phyloP scores from a whole-genome alignment of 805 yeast genomes.

The Debaryomyces hansenii region DNA sequence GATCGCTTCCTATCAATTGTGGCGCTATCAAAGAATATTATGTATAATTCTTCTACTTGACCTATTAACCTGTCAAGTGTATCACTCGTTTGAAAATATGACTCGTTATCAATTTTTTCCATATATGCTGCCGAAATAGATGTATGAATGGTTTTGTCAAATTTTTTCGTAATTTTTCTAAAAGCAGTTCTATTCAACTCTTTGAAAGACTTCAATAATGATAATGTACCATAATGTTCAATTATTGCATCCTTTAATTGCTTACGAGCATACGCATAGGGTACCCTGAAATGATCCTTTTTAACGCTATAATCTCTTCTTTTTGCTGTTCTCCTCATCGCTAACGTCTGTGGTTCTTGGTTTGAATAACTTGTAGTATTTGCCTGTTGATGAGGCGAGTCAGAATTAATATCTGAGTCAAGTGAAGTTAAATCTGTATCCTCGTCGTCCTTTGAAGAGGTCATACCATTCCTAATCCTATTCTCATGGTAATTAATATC shows the following conservation, averaged over 20 bases:
- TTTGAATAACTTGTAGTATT: background rate
- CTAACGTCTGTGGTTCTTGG: slow-evolving; percentile 13
- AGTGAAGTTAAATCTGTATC: slow-evolving; percentile 12
- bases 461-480: slow-evolving; percentile 36
- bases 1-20: slow-evolving; percentile 60
- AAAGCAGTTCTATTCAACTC: slow-evolving; percentile 83
- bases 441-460: slow-evolving; percentile 4
- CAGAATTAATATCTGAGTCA: slow-evolving; percentile 9
- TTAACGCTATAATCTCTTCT: slow-evolving; percentile 50
- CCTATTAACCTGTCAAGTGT: slow-evolving; percentile 61
- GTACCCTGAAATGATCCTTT: slow-evolving; percentile 40
- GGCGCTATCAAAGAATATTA: slow-evolving; percentile 60
- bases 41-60: slow-evolving; percentile 67
- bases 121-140: slow-evolving; percentile 48
- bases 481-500: slow-evolving; percentile 39
- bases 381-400: background rate
- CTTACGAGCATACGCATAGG: slow-evolving; percentile 64
- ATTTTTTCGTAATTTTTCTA: slow-evolving; percentile 86
- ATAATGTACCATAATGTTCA: slow-evolving; percentile 74
- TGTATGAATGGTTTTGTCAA: slow-evolving; percentile 68
- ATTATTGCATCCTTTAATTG: slow-evolving; percentile 67
- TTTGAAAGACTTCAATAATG: slow-evolving; percentile 68
- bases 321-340: slow-evolving; percentile 22
- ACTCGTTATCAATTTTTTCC: slow-evolving; percentile 50
- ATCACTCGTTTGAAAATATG: slow-evolving; percentile 64